These are phyloP conservation scores for Coemansia erecta DNA, from an alignment of 192 early-diverging fungal species.

Conservation along the genomic window DNA sequence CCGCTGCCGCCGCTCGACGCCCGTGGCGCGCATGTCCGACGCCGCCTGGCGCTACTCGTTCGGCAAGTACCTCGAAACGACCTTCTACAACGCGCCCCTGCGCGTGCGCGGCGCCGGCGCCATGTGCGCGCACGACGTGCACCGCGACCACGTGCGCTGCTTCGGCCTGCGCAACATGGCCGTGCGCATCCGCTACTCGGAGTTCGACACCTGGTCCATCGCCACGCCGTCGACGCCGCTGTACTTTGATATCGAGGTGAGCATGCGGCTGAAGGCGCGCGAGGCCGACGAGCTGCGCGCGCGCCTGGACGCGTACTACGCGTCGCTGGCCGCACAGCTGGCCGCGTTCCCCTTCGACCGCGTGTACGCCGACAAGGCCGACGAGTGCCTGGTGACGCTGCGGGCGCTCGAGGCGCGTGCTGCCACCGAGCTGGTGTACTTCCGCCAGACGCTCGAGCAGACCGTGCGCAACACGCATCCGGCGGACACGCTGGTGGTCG, in stretches of 20 bases:
- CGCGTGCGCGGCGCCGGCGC: constrained; percentile 63
- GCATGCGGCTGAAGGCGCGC: constrained; percentile 66
- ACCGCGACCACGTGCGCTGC: constrained; percentile 79
- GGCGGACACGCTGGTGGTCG: constrained; percentile 79
- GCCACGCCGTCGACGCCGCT: constrained; percentile 39
- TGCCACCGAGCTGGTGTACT: constrained; percentile 72
- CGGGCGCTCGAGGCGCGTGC: constrained; percentile 68
- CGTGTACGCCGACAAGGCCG: constrained; percentile 67
- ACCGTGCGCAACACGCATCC: constrained; percentile 72
- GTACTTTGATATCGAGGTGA: constrained; percentile 56
- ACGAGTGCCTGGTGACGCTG: constrained; percentile 69
- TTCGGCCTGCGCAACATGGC: constrained; percentile 77
- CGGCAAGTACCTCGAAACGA: constrained; percentile 93
- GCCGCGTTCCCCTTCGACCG: constrained; percentile 78
- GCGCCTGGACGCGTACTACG: constrained; percentile 79
- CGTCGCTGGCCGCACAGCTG: constrained; percentile 79
- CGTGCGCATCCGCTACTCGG: constrained; percentile 72
- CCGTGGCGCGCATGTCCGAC: constrained; percentile 74
- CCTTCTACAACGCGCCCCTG: constrained; percentile 76
- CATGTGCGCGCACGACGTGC: constrained; percentile 80
- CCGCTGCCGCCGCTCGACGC: constrained; percentile 68
- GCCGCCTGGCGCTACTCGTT: constrained; percentile 94
- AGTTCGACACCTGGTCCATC: constrained; percentile 41
- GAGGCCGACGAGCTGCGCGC: constrained; percentile 69
- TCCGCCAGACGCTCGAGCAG: constrained; percentile 83